Base-by-base conservation (phyloP, 768 basidiomycete genomes). In the Mycena filopes region DNA sequence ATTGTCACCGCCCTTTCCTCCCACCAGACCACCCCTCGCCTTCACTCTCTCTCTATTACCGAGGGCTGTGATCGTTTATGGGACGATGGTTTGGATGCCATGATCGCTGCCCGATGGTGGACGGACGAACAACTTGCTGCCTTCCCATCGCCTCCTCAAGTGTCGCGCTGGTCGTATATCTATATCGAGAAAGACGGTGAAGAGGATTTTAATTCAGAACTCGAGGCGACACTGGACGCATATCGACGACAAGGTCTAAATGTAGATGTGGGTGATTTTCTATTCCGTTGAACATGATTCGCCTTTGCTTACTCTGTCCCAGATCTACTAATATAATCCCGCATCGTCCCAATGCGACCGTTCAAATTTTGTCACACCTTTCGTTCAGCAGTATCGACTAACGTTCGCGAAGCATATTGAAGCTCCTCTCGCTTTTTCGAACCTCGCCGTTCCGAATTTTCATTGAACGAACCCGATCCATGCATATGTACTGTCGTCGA, bases 161-260 rank as follows among this genome's bases (percentile, higher is more conserved):
- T 49, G 20, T 16, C 48, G 9, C 48, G 48, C 29, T 49, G 48
- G 48, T 31, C 4, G 4, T 11, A n/a, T 8, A n/a, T 49, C 36
- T 3, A 10, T 1, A 38, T 58, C 10, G 16, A 36, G 6, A 29
- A 3, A 16, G 41, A 48, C n/a, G 61, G 18, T 20, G 23, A 15
- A 3, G 26, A 40, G 13, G 29, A 46, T 7, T 18, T 26, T 13
- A 31, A 38, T 21, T 18, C 36, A 2, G n/a, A 49, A 28, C 13
- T 63, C 28, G 40, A 49, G 48, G 47, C 46, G 20, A 56, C 36
- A 26, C 2, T 63, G 4, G 40, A 31, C 1, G 40, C 29, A 10
- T 63, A 55, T 49, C 46, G 25, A 36, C 10, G 46, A 29, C 61
- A 63, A 63, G 61, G 61, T 31, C 61, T 63, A 4, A 29, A 43